Evolutionary conservation across 352 stramenopile genomes (phyloP).

Genomic region (Phytophthora fragariae): DNA sequence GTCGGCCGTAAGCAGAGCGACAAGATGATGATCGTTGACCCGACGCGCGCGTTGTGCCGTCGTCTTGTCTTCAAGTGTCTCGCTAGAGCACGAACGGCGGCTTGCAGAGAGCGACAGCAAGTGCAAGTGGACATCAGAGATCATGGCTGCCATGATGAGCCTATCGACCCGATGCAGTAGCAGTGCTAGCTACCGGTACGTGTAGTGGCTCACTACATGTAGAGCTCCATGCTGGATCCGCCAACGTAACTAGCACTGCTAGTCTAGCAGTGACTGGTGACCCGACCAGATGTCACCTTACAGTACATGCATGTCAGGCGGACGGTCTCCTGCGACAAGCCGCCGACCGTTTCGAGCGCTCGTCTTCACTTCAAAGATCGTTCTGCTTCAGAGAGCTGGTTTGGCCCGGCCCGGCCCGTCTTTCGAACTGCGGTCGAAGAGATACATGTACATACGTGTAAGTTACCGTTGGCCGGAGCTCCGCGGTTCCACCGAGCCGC

Average conservation of each 20-base stretch:
- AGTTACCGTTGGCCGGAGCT: not conserved
- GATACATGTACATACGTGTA: not conserved
- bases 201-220: too few relatives aligned
- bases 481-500: conserved; percentile 14
- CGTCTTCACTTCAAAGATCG: conserved; percentile 39
- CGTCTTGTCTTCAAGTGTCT: conserved; percentile 29
- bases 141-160: not conserved
- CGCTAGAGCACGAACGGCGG: conserved; percentile 26
- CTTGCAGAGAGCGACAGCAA: conserved; percentile 32
- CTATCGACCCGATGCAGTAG: not conserved
- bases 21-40: conserved; percentile 23
- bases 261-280: not conserved
- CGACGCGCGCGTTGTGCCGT: conserved; percentile 14
- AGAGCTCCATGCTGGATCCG: too few relatives aligned
- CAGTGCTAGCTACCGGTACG: not conserved
- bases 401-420: conserved; percentile 11
- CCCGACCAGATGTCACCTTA: conserved; percentile 14
- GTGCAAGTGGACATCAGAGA: conserved; percentile 13
- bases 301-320: conserved; percentile 10
- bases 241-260: too few relatives aligned
- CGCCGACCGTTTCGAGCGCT: conserved; percentile 32
- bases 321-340: conserved; percentile 36
- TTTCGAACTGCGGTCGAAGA: conserved; percentile 19
- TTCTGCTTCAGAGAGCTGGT: conserved; percentile 43
- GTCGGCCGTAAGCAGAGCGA: conserved; percentile 22